These are phyloP conservation scores for Ambispora gerdemannii DNA, from an alignment of 192 early-diverging fungal genomes.

Conservation along the genomic window DNA sequence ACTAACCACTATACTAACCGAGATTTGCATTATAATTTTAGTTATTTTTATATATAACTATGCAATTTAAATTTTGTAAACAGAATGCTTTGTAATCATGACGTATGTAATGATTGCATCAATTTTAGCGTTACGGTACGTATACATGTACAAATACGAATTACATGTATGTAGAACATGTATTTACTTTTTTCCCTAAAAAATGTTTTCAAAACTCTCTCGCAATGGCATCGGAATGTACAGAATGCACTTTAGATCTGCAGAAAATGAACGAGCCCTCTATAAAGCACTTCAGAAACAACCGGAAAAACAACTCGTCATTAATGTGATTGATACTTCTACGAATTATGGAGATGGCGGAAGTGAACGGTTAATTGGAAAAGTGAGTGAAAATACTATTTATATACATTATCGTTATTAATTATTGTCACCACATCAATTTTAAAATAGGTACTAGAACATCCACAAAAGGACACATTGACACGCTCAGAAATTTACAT, in stretches of 20 bases:
- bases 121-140: no score
- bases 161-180: no score
- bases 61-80: no score
- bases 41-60: no score
- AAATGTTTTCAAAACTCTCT: constrained; percentile 28
- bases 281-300: constrained; percentile 37
- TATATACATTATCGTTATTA: neutral
- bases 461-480: constrained; percentile 33
- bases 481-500: constrained; percentile 32
- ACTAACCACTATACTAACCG: no score
- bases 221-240: constrained; percentile 38
- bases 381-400: constrained; percentile 17
- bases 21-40: no score
- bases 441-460: constrained; percentile 27
- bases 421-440: no score
- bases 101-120: no score
- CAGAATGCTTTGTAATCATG: no score
- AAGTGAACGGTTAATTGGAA: constrained; percentile 40
- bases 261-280: constrained; percentile 34
- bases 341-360: constrained; percentile 36
- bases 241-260: constrained; percentile 28
- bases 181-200: no score
- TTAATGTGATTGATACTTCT: constrained; percentile 42
- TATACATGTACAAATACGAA: no score
- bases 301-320: constrained; percentile 32